Evolutionary conservation across 768 basidiomycete species (phyloP).

Genomic region (Podaxis sp.): DNA sequence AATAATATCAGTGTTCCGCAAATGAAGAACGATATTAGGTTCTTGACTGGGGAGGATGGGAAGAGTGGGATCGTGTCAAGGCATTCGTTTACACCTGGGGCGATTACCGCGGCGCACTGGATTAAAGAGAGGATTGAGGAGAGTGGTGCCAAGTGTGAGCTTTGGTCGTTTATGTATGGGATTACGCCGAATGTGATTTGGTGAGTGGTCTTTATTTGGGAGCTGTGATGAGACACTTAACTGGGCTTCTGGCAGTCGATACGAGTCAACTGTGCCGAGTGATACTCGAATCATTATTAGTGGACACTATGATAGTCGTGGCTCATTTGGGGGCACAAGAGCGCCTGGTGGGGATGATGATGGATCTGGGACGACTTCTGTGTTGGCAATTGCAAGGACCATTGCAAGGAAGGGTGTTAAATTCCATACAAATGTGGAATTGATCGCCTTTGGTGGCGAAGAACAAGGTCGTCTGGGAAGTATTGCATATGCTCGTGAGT

Average conservation of each 20-base stretch:
- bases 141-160: constrained; percentile 72
- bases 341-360: constrained; percentile 59
- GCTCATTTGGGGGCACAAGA: constrained; percentile 76
- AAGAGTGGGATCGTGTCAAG: constrained; percentile 70
- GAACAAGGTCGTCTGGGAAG: constrained; percentile 88
- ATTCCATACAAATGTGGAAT: constrained; percentile 76
- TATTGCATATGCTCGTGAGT: constrained; percentile 75
- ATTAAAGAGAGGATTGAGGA: constrained; percentile 71
- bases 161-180: constrained; percentile 63
- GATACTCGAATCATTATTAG: constrained; percentile 71
- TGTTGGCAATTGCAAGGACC: constrained; percentile 79
- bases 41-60: constrained; percentile 83
- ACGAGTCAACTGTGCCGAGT: constrained; percentile 52
- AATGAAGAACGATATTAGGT: constrained; percentile 72
- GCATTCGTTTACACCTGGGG: constrained; percentile 79
- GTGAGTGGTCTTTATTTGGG: constrained; percentile 36
- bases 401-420: constrained; percentile 65
- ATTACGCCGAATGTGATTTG: constrained; percentile 91
- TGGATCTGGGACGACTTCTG: constrained; percentile 59
- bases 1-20: constrained; percentile 64
- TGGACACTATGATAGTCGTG: constrained; percentile 90
- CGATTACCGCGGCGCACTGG: constrained; percentile 67
- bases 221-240: neutral
- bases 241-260: constrained; percentile 43
- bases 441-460: constrained; percentile 87